Conservation (phyloP, 2,329 filamentous ascomycete genomes). For the Neofusicoccum ribis region DNA sequence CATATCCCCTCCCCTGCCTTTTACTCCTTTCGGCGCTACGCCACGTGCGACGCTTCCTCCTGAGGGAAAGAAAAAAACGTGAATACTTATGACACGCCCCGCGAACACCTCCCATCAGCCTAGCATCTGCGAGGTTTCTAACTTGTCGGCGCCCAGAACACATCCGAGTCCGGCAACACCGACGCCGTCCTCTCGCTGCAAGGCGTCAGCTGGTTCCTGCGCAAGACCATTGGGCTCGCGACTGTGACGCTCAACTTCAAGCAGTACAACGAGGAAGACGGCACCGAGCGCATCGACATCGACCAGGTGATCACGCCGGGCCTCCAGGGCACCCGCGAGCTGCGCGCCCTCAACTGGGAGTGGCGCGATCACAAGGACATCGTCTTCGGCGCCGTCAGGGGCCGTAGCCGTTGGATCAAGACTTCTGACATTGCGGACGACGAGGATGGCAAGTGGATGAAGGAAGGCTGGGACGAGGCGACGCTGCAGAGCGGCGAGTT, state of each 20-base stretch:
- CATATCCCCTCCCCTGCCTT: constrained; percentile 4
- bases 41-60: not conserved
- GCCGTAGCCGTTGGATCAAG: constrained; percentile 55
- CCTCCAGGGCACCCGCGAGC: constrained; percentile 65
- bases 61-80: too few species aligned
- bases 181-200: constrained; percentile 68
- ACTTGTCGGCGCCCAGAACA: too few species aligned
- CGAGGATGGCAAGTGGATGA: not conserved
- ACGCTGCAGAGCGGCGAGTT: constrained; percentile 26
- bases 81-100: too few species aligned
- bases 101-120: too few species aligned
- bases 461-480: constrained; percentile 31
- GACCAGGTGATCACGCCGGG: constrained; percentile 67
- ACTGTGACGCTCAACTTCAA: constrained; percentile 66
- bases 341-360: constrained; percentile 57
- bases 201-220: constrained; percentile 61
- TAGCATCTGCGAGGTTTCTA: too few species aligned
- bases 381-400: constrained; percentile 73
- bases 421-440: constrained; percentile 24
- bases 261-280: constrained; percentile 44
- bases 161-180: constrained; percentile 57
- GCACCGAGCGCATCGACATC: constrained; percentile 59
- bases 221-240: constrained; percentile 70
- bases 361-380: constrained; percentile 71
- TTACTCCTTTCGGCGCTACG: not conserved